These are phyloP conservation scores for Panicum virgatum DNA, from an alignment of 202 grass and related monocot species.

Conservation along the genomic window DNA sequence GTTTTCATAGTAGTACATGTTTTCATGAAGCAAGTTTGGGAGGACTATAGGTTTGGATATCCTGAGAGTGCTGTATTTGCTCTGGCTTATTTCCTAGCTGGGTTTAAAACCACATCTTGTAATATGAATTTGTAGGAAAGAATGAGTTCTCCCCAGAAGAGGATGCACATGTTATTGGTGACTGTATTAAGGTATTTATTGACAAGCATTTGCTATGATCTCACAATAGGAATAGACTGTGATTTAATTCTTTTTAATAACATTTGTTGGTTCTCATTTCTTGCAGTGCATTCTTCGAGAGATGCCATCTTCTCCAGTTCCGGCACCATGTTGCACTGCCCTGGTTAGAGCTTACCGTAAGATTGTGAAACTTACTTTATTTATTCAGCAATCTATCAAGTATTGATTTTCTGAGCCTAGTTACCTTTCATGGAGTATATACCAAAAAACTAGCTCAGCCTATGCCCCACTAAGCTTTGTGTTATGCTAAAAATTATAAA, in stretches of 20 bases:
- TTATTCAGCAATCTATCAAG: constrained; percentile 20
- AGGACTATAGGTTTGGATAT: neutral
- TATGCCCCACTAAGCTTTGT: constrained; percentile 28
- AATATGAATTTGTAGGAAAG: constrained; percentile 69
- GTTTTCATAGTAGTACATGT: neutral
- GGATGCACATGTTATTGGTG: constrained; percentile 95
- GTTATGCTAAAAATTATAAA: constrained; percentile 19
- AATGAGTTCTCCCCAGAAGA: constrained; percentile 87
- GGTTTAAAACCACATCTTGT: constrained; percentile 17
- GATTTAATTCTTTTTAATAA: constrained; percentile 27
- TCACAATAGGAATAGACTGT: constrained; percentile 20
- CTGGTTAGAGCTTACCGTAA: constrained; percentile 86
- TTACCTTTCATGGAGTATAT: constrained; percentile 30
- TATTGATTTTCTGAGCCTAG: constrained; percentile 26
- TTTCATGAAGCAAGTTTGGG: constrained; percentile 10
- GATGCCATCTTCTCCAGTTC: constrained; percentile 79
- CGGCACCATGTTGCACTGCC: constrained; percentile 79
- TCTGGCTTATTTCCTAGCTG: neutral
- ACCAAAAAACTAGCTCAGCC: constrained; percentile 16
- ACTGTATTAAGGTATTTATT: constrained; percentile 90
- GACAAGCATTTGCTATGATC: constrained; percentile 27
- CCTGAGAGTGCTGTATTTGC: constrained; percentile 19
- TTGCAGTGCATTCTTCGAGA: constrained; percentile 84
- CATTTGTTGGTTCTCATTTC: constrained; percentile 32
- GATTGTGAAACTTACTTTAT: constrained; percentile 44